Evolutionary conservation across 2,329 filamentous ascomycete species (phyloP), one percentile per base, ranked within the genome.

Genomic region (Scedosporium dehoogii): DNA sequence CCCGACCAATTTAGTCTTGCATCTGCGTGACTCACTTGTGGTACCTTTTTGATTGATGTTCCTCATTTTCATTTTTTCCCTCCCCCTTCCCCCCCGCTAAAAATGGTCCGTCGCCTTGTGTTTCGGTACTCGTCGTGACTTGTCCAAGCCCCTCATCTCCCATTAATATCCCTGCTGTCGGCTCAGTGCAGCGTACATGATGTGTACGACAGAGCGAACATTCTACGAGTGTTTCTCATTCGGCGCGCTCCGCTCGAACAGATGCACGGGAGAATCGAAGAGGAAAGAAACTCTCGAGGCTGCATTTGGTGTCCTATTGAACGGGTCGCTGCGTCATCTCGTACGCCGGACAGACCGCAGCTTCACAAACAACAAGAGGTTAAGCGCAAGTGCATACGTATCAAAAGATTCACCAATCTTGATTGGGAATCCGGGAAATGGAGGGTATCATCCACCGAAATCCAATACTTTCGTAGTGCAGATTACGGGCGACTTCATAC

Each of bases 141-240:
- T 48, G 44, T n/a, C 51, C 61, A 59, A 53, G 51, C 25, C 41
- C 23, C 9, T 60, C 62, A 55, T 58, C 33, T 38, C 33, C 33
- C 64, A 66, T 65, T 64, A 53, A 62, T 56, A 66, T 64, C 65
- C 65, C 64, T 65, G 51, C 33, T 16, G 9, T 38, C 33, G 33
- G 33, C 33, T 38, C 33, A 12, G 9, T 38, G 33, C 33, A 38
- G 33, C 10, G 33, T 38, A 38, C 33, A 12, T 12, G 33, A 14
- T 38, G 33, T 38, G 33, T 38, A 38, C 33, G 33, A 38, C 33
- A 38, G 33, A 38, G 33, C 33, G 14, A 38, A 38, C 33, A 38
- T 38, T 38, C 33, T 38, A 3, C 33, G 33, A 38, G 33, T 2
- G 2, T 12, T 38, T 38, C 10, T 38, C 33, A 38, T 38, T 38